A percentile compares a stretch with the other conserved stretches of the same genome.
phyloP scores from a whole-genome alignment of 441 rosid species.

The Populus hybrid region DNA sequence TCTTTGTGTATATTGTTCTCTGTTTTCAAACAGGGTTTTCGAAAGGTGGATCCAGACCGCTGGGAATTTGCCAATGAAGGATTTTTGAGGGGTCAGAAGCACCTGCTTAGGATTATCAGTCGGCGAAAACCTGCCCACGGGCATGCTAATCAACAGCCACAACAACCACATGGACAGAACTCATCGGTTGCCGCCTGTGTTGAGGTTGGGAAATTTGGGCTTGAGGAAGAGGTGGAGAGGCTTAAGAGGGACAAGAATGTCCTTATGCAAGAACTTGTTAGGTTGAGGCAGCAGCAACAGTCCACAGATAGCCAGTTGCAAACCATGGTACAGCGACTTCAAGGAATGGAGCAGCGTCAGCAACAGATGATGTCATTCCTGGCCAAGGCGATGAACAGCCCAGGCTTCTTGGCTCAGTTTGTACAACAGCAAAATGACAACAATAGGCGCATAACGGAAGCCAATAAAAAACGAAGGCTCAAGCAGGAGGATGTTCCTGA shows the following conservation, averaged over 20 bases:
- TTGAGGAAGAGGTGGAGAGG: constrained; percentile 90
- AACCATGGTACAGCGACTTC: constrained; percentile 76
- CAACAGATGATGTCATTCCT: constrained; percentile 94
- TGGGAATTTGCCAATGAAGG: constrained; percentile 97
- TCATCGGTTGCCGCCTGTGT: constrained; percentile 70
- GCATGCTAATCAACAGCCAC: constrained; percentile 56
- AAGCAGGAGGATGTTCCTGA: constrained; percentile 55
- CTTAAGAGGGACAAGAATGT: constrained; percentile 93
- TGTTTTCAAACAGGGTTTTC: constrained; percentile 64
- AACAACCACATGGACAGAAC: constrained; percentile 44
- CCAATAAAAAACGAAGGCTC: constrained; percentile 80
- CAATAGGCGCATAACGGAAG: constrained; percentile 58
- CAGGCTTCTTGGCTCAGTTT: constrained; percentile 86
- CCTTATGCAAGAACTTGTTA: constrained; percentile 92
- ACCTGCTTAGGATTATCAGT: constrained; percentile 60
- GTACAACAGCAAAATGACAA: constrained; percentile 90
- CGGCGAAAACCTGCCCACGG: constrained; percentile 78
- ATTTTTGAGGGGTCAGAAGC: constrained; percentile 85
- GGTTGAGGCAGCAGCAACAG: constrained; percentile 90
- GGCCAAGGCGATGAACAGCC: constrained; percentile 89
- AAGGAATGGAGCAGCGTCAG: constrained; percentile 94
- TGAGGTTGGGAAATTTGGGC: constrained; percentile 90
- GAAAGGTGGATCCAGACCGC: constrained; percentile 89
- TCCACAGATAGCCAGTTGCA: constrained; percentile 78
- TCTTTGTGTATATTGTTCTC: not conserved